Evolutionary conservation across 2,329 filamentous ascomycete species (phyloP), one percentile per base, ranked within the genome.

Genomic region (Hypoxylon sp.): DNA sequence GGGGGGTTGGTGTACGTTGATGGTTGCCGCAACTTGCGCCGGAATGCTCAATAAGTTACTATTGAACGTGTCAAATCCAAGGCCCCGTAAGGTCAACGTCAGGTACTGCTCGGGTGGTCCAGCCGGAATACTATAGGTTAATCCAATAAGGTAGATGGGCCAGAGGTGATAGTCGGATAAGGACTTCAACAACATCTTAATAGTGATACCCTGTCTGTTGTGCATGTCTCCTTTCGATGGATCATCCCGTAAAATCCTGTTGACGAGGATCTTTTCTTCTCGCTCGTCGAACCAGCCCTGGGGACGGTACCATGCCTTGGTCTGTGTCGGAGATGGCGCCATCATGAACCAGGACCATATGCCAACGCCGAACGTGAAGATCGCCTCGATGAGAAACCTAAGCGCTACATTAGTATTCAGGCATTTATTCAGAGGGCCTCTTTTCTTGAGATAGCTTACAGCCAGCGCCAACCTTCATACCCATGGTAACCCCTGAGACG

Each of bases 261-360:
- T 89, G 12, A 87, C 78, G 79, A 89, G 83, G 62, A 89, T 88
- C 48, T 82, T 79, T 62, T 89, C 86, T 63, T 90, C 83, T 2
- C 75, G 75, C 63, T 88, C 86, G 2, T 73, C 81, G 67, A 87
- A 88, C 86, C 86, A 87, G 4, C 86, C 64, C 30, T 82, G 83
- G 2, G 82, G 80, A 34, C 81, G 83, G 55, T 90, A 78, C 32
- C 76, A 69, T 13, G 79, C 78, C 7, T 78, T 81, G 3, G 88
- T 91, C 38, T 84, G 78, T 0, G 84, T 86, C 0, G 88, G 87
- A 0, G 84, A 88, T 17, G 76, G 69, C 0, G 84, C 83, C 46
- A 88, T 79, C 66, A 84, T 86, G 35, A 84, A 73, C 48, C 78
- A 81, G 1, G 82, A 82, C 82, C 46, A 87, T 16, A 51, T 34